Conservation (phyloP, 176 grass and related monocot genomes). For the Dactylis glomerata region DNA sequence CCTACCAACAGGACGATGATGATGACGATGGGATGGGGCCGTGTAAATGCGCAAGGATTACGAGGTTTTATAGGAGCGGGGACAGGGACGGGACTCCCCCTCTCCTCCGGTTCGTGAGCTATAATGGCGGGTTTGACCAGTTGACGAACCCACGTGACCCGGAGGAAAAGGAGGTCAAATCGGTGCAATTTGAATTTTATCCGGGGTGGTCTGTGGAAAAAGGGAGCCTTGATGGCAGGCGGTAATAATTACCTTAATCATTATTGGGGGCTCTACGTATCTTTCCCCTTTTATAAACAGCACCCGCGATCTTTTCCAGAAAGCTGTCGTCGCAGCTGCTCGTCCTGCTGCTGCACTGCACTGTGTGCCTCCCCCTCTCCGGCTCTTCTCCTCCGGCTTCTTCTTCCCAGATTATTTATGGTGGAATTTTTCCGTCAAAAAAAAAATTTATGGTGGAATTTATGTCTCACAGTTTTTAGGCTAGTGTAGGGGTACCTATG, state of each 20-base stretch:
- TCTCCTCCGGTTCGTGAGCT: not conserved
- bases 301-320: constrained; percentile 60
- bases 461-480: not conserved
- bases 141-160: constrained; percentile 41
- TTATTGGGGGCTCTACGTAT: constrained; percentile 55
- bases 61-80: constrained; percentile 12
- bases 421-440: too few relatives aligned
- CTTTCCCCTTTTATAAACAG: constrained; percentile 57
- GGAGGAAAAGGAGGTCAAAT: not conserved
- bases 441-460: not conserved
- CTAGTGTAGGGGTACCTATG: not conserved
- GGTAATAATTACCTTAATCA: constrained; percentile 61
- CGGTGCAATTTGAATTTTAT: not conserved
- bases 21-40: not conserved
- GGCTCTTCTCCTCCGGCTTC: not conserved
- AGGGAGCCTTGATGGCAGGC: not conserved
- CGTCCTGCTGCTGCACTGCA: not conserved
- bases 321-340: constrained; percentile 34
- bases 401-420: not conserved
- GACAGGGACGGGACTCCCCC: not conserved
- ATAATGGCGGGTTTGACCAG: constrained; percentile 68
- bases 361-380: not conserved
- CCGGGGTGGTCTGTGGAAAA: not conserved
- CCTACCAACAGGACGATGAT: not conserved
- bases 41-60: not conserved